A percentile compares a stretch with the other conserved stretches of the same genome.
Evolutionary conservation across 208 protist species (phyloP).

Genomic region (Crithidia sp.): DNA sequence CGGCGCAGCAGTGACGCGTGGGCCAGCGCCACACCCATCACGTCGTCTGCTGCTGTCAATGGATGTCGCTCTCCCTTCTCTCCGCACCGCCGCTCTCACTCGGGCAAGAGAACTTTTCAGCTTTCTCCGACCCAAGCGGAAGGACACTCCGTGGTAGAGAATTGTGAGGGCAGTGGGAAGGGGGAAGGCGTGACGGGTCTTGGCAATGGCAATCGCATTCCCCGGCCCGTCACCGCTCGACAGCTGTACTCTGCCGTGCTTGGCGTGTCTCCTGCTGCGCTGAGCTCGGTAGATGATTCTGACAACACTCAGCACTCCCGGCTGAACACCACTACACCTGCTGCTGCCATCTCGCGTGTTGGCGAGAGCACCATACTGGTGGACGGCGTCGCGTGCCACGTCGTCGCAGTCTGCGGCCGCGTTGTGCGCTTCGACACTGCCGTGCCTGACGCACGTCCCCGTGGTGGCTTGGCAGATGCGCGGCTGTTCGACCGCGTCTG

Average conservation of each 20-base stretch:
- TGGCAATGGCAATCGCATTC: slow-evolving; percentile 5
- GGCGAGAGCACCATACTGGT: slow-evolving; percentile 48
- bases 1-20: background rate
- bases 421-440: slow-evolving; percentile 43
- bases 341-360: slow-evolving; percentile 20
- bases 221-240: slow-evolving; percentile 31
- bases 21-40: no score
- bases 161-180: background rate
- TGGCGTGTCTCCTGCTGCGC: background rate
- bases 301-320: no score
- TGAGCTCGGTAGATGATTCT: no score
- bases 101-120: no score
- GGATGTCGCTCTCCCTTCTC: no score
- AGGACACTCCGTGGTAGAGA: no score
- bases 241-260: slow-evolving; percentile 30
- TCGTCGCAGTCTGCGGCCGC: slow-evolving; percentile 50
- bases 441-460: no score
- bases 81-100: no score
- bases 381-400: slow-evolving; percentile 45
- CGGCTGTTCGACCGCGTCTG: slow-evolving; percentile 19
- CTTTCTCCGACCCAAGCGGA: no score
- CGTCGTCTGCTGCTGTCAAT: no score
- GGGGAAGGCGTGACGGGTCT: background rate
- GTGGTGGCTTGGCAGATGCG: background rate
- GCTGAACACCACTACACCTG: background rate